Percentiles rank a stretch among this genome's conserved stretches.
phyloP scores from a whole-genome alignment of 2,329 filamentous ascomycete species.

The Aspergillus arachidicola region DNA sequence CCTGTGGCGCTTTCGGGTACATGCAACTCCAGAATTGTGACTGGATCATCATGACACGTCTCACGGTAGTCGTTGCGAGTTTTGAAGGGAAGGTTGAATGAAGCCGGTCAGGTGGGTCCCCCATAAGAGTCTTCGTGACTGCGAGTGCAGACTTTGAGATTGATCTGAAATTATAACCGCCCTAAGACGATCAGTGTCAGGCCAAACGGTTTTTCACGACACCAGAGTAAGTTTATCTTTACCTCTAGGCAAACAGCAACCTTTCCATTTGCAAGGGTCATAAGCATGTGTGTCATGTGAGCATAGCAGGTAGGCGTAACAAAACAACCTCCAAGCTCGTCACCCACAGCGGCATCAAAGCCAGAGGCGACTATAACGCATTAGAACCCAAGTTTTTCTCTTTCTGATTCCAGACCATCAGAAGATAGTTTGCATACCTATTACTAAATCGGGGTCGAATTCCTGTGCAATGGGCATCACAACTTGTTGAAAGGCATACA shows the following conservation, averaged over 20 bases:
- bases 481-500: slow-evolving; percentile 93
- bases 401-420: neutral
- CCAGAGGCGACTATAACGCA: slow-evolving; percentile 72
- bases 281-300: slow-evolving; percentile 99
- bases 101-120: slow-evolving; percentile 76
- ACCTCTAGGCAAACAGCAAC: slow-evolving; percentile 86
- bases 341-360: slow-evolving; percentile 92
- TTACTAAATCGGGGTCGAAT: slow-evolving; percentile 91
- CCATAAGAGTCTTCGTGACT: slow-evolving; percentile 91
- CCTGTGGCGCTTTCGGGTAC: slow-evolving; percentile 61
- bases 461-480: slow-evolving; percentile 95
- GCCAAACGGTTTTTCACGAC: neutral
- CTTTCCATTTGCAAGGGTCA: slow-evolving; percentile 88
- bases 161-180: slow-evolving; percentile 89
- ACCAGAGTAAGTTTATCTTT: neutral
- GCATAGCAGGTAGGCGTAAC: slow-evolving; percentile 90
- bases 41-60: slow-evolving; percentile 61
- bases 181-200: slow-evolving; percentile 42
- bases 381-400: slow-evolving; percentile 14
- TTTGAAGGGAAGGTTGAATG: slow-evolving; percentile 51
- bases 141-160: slow-evolving; percentile 92
- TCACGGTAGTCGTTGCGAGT: slow-evolving; percentile 58
- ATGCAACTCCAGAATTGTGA: slow-evolving; percentile 84
- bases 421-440: slow-evolving; percentile 52
- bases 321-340: slow-evolving; percentile 89